Percentiles rank a stretch among this genome's conserved stretches.
Evolutionary conservation across 257 asterid species (phyloP).

Genomic region (Anisodus tanguticus): DNA sequence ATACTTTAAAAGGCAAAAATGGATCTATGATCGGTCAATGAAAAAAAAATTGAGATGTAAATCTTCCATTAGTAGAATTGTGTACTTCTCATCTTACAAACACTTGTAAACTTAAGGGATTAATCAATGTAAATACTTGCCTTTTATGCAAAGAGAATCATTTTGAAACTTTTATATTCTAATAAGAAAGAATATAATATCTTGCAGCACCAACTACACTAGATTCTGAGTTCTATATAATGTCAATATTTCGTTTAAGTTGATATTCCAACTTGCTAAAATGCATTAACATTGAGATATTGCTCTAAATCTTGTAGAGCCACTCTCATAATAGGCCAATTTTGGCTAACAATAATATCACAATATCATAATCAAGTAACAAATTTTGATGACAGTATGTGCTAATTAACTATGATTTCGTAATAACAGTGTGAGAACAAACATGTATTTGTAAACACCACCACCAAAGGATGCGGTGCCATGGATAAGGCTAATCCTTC

Average conservation of each 20-base stretch:
- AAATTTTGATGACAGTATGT: no score
- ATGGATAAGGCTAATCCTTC: no score
- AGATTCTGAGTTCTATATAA: neutral
- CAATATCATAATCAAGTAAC: no score
- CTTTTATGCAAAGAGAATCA: neutral
- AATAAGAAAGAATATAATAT: neutral
- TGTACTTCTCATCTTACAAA: neutral
- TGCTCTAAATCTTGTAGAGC: no score
- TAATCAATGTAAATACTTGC: neutral
- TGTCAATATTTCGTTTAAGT: neutral
- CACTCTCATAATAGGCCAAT: no score
- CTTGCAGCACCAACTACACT: neutral
- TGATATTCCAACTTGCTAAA: neutral
- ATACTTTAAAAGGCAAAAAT: neutral
- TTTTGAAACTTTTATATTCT: neutral
- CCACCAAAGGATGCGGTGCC: no score
- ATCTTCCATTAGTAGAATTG: neutral
- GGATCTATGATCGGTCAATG: neutral
- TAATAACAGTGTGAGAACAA: no score
- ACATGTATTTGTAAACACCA: no score
- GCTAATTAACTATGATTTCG: no score
- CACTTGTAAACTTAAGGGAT: neutral
- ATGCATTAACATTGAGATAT: neutral
- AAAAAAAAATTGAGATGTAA: neutral
- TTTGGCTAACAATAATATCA: no score